phyloP scores from a whole-genome alignment of 2,329 filamentous ascomycete genomes.

The Scedosporium minutisporum region DNA sequence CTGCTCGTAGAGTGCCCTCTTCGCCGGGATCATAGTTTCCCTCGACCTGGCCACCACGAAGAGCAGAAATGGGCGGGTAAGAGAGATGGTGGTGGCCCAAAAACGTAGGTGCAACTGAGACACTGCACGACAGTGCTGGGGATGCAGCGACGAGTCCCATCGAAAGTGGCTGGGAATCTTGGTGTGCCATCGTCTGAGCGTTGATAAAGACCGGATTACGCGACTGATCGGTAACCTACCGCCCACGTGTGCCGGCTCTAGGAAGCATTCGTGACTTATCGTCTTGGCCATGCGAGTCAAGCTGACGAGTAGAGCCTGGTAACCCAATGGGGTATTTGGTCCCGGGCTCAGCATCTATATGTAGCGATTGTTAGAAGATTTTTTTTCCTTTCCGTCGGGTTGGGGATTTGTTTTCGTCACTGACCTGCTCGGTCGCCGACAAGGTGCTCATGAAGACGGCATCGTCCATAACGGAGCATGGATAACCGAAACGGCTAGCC shows the following conservation, averaged over 20 bases:
- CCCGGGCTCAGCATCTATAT: neutral
- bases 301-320: slow-evolving; percentile 1
- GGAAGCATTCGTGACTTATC: slow-evolving; percentile 1
- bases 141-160: neutral
- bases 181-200: neutral
- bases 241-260: neutral
- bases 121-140: slow-evolving; percentile 1
- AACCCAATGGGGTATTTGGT: neutral
- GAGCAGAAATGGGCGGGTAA: slow-evolving; percentile 1
- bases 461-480: slow-evolving; percentile 2
- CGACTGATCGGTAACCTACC: slow-evolving; percentile 1
- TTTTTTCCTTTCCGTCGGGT: neutral
- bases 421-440: neutral
- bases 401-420: neutral
- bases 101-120: neutral
- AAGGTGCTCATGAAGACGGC: slow-evolving; percentile 3
- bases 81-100: neutral
- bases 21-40: neutral
- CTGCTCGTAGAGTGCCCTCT: neutral
- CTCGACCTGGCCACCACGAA: neutral
- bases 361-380: neutral
- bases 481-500: slow-evolving; percentile 4
- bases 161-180: neutral
- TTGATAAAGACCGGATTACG: neutral
- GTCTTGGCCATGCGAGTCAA: neutral